Base-by-base conservation (phyloP, 1,284 basidiomycete species). In the Neonothopanus nambi region DNA sequence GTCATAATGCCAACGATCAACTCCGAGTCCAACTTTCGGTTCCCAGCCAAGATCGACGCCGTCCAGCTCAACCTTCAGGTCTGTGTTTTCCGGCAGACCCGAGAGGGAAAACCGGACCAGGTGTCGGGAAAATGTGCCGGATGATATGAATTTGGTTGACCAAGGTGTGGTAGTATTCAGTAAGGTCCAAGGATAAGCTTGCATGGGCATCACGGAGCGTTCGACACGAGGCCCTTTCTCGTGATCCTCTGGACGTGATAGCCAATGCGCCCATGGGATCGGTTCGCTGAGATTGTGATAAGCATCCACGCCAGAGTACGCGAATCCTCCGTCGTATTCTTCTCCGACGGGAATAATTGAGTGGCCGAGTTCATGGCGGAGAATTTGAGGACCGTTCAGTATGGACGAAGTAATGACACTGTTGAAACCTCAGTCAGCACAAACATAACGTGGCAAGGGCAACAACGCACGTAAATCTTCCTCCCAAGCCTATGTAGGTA, bases 281-380 rank as follows among this genome's bases (percentile, higher is more conserved):
- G 74, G 66, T 36, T 71, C 55, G 12, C 69, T 63, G 21, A 70
- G 56, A 57, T 81, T 65, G 38, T 77, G 71, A 23, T 75, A 78
- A 3, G 89, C 79, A 65, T 93, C 91, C 40, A 79, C 79, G 3
- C 91, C 91, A 58, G 79, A 89, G 67, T 93, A 93, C 2, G 75
- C 85, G 57, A 71, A 84, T 1, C 89, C 89, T 2, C 90, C 91
- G 59, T 94, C 91, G 63, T 94, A 93, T 70, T 93, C 91, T 69
- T 93, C 91, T 6, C 91, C 91, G 5, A 91, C 86, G 2, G 80
- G 72, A 57, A 90, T 87, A 51, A 90, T 81, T n/a, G 86, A 89
- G 67, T 91, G 87, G 0, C 91, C 91, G 1, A 94, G 81, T 67
- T 93, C 91, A 63, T 93, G 91, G 7, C 90, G 81, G 24, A 93